A percentile compares a stretch with the other conserved stretches of the same genome.
Evolutionary conservation across 257 asterid genomes (phyloP).

Genomic region (Solanum virginianum): DNA sequence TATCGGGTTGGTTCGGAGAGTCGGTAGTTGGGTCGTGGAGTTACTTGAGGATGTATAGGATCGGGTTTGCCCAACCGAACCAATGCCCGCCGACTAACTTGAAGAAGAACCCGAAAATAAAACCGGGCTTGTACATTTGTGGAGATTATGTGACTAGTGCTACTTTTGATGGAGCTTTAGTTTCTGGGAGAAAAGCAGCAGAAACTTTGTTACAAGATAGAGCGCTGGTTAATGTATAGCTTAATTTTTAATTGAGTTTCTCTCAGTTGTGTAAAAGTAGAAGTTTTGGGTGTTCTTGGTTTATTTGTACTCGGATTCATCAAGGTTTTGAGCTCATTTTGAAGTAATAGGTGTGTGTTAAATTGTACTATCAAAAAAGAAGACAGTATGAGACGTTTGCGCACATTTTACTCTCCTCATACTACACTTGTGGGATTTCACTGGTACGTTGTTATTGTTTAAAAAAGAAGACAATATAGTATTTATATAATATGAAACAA

Average conservation of each 20-base stretch:
- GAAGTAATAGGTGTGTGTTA: neutral
- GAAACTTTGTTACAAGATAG: slow-evolving; percentile 71
- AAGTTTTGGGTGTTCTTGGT: neutral
- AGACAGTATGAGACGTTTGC: neutral
- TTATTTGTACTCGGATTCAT: neutral
- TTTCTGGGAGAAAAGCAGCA: slow-evolving; percentile 80
- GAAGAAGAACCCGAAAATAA: slow-evolving; percentile 48
- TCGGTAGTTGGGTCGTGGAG: slow-evolving; percentile 46
- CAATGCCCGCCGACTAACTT: slow-evolving; percentile 81
- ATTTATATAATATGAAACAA: neutral
- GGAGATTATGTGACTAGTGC: slow-evolving; percentile 89
- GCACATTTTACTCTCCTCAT: too few relatives aligned
- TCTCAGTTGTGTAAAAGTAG: neutral
- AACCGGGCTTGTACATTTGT: slow-evolving; percentile 59
- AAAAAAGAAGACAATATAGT: too few relatives aligned
- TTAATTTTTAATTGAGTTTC: neutral
- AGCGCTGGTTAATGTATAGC: slow-evolving; percentile 23
- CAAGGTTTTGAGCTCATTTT: neutral
- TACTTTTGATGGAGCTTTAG: slow-evolving; percentile 89
- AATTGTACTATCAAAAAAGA: neutral
- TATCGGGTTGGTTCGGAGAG: slow-evolving; percentile 71
- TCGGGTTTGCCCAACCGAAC: slow-evolving; percentile 77
- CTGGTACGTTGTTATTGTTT: too few relatives aligned
- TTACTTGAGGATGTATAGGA: slow-evolving; percentile 58
- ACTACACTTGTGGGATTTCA: too few relatives aligned